Conservation (phyloP, 441 rosid genomes). For the Croton setiger region DNA sequence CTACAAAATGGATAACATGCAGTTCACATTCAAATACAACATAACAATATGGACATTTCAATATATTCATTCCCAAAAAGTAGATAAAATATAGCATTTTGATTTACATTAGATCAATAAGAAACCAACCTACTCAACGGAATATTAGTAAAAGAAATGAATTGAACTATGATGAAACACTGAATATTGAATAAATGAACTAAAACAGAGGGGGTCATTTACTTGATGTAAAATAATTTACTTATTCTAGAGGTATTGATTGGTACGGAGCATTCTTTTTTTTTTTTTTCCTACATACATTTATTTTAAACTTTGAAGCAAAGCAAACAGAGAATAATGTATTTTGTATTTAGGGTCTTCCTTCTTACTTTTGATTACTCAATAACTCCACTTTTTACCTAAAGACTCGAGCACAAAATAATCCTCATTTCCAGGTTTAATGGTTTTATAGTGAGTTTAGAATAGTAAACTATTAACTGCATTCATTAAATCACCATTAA, state of each 20-base stretch:
- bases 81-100: not conserved
- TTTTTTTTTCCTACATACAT: not conserved
- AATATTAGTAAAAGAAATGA: not conserved
- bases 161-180: too few species aligned
- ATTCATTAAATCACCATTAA: not conserved
- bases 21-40: not conserved
- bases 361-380: too few species aligned
- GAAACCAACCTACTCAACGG: not conserved
- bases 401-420: too few species aligned
- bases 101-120: not conserved
- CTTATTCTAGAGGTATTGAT: not conserved
- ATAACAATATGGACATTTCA: not conserved
- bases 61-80: not conserved
- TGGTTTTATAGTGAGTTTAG: too few species aligned
- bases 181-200: not conserved
- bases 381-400: too few species aligned
- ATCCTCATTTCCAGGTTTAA: too few species aligned
- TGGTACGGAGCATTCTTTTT: not conserved
- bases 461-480: not conserved
- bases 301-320: not conserved
- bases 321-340: not conserved
- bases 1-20: not conserved
- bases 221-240: not conserved
- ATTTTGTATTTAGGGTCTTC: not conserved
- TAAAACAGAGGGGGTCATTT: not conserved